Conservation (phyloP, 2,329 filamentous ascomycete species). For the Trichoderma sp. region DNA sequence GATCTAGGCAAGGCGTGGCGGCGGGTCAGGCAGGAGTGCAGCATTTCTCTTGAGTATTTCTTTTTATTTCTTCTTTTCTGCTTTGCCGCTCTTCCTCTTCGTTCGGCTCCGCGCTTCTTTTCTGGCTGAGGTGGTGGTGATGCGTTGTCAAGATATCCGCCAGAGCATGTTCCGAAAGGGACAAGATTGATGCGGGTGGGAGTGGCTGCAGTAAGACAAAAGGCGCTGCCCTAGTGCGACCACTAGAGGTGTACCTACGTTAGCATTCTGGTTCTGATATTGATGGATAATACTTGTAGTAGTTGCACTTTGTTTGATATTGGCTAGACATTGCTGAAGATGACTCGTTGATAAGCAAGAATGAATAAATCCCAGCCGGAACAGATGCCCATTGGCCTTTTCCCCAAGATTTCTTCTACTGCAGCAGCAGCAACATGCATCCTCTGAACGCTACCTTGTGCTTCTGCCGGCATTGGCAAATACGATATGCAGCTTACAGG, state of each 20-base stretch:
- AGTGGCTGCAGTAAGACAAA: neutral
- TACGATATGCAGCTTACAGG: slow-evolving; percentile 22
- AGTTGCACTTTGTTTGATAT: neutral
- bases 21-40: slow-evolving; percentile 37
- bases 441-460: neutral
- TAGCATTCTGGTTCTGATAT: neutral
- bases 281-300: neutral
- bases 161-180: slow-evolving; percentile 37
- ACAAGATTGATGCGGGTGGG: slow-evolving; percentile 16
- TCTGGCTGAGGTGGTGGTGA: slow-evolving; percentile 41
- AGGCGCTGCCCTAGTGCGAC: neutral
- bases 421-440: neutral
- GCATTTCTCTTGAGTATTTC: slow-evolving; percentile 8
- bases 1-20: slow-evolving; percentile 10
- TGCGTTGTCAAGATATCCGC: slow-evolving; percentile 53
- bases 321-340: neutral
- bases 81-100: neutral
- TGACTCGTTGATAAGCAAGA: neutral
- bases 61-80: slow-evolving; percentile 8
- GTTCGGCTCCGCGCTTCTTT: neutral
- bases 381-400: neutral
- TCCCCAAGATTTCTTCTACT: neutral
- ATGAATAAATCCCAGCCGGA: neutral
- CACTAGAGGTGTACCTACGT: too few relatives aligned
- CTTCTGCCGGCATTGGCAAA: slow-evolving; percentile 16